Base-by-base conservation (phyloP, 345 rosid species). In the Psidium friedrichsthalianum region DNA sequence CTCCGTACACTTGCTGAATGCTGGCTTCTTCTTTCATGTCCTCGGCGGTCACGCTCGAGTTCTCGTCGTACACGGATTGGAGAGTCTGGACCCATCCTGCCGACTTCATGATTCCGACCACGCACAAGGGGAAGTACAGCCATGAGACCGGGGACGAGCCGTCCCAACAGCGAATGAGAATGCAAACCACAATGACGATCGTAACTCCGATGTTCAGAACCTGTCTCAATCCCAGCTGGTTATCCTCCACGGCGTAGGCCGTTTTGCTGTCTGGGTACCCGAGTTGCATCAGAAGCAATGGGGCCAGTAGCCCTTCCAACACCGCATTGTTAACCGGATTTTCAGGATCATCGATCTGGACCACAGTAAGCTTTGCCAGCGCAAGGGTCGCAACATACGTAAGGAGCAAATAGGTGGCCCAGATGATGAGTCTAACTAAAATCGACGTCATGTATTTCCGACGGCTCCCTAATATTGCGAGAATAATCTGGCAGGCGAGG, bases 201-300 rank as follows among this genome's bases (percentile, higher is more conserved):
- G 21, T 61, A 3, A 83, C 56, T 7, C 84, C 84, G 16, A 83
- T 56, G 27, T 81, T 85, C 52, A 86, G 27, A n/a, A 86, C 29
- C 47, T 83, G 89, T 55, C 57, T 55, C 57, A 21, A 55, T 55
- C 57, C 82, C 89, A 88, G 74, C 42, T 84, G 64, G 53, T 86
- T 86, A 29, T 88, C 89, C 49, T 88, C 89, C 22, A 86, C 84
- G 21, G 89, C 47, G 24, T 83, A 88, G 51, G 89, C 87, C 9
- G 87, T 81, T 6, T 86, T 85, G 74, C 61, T 64, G 61, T 88
- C 87, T 7, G 87, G 87, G 36, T 85, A 74, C 24, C 87, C 87
- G 6, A 86, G 85, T 21, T 83, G 87, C 24, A 86, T 55, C 22
- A 88, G 82, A 47, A 88, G 86, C 54, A 88, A 21, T 1, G 89